These are phyloP conservation scores for Paecilomyces sp. DNA, from an alignment of 2,329 filamentous ascomycete species.

Conservation along the genomic window DNA sequence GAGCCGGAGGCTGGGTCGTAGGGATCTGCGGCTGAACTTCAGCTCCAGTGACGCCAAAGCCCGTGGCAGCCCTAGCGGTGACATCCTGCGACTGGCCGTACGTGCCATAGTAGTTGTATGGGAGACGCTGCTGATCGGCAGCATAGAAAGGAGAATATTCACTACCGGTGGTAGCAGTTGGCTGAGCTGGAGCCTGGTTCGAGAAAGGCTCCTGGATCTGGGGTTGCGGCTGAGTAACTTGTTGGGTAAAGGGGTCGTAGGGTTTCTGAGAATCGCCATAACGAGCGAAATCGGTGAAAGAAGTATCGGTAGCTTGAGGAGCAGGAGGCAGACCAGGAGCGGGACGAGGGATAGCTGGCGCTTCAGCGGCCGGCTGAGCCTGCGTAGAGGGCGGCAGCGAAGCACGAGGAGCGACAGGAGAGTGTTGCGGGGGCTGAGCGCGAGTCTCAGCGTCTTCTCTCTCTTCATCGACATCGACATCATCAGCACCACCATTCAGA, in stretches of 20 bases:
- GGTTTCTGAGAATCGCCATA: constrained; percentile 63
- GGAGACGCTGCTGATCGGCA: constrained; percentile 63
- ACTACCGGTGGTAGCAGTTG: constrained; percentile 50
- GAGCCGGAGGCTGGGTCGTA: constrained; percentile 69
- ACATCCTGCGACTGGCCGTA: constrained; percentile 68
- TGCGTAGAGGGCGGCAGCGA: constrained; percentile 67
- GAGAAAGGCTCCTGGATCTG: constrained; percentile 55
- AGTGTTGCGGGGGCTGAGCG: constrained; percentile 86
- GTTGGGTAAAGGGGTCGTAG: constrained; percentile 80
- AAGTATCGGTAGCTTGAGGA: constrained; percentile 45
- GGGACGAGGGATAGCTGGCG: constrained; percentile 48
- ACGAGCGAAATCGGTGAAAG: constrained; percentile 47
- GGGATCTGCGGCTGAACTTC: constrained; percentile 54
- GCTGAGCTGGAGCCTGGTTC: constrained; percentile 51
- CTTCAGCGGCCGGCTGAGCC: constrained; percentile 25
- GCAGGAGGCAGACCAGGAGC: constrained; percentile 57
- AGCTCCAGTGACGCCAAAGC: constrained; percentile 57
- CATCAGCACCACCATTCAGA: constrained; percentile 58
- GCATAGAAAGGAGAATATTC: constrained; percentile 86
- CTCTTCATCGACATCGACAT: constrained; percentile 77
- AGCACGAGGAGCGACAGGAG: constrained; percentile 77
- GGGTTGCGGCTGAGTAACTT: constrained; percentile 55
- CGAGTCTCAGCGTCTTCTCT: constrained; percentile 93
- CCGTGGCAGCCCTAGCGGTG: constrained; percentile 64
- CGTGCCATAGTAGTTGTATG: constrained; percentile 65